Base-by-base conservation (phyloP, 2,329 filamentous ascomycete genomes). In the Aspergillus novoparasiticus region DNA sequence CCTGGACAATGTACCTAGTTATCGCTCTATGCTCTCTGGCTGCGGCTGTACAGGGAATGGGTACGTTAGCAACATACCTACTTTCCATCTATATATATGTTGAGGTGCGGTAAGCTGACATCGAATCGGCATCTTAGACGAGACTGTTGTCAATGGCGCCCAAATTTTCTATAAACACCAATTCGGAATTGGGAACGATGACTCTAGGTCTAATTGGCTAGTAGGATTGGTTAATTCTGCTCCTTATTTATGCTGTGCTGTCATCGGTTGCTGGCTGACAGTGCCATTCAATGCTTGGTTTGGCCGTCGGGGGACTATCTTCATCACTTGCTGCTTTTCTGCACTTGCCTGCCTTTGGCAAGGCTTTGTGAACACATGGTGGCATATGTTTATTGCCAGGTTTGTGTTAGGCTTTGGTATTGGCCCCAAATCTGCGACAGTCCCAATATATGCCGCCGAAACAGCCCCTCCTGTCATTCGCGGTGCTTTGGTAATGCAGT, bases 401-500 rank as follows among this genome's bases (percentile, higher is more conserved):
- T 85, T 94, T 64, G 82, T 90, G 12, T 84, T 94, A 64, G 92
- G 92, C 14, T 86, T 95, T 53, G 91, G 90, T 1, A 92, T 94
- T 80, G 91, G 91, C 28, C 84, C 89, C 19, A 93, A 93, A 73
- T 87, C 88, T 26, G 87, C 89, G 0, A 92, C 90, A 0, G 89
- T 92, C 2, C 91, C 91, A 0, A 88, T 94, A 30, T 94, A 91
- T 69, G 88, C 90, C 0, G 90, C 91, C 1, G 91, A 94, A 76
- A 91, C 87, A 62, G 86, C 88, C 0, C 90, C 90, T 0, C 87
- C 90, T 1, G 76, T 79, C 4, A 89, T 93, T 60, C 86, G 90
- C 73, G 90, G 90, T 68, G 90, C 89, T 11, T 82, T 95, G 23
- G 90, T 94, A 66, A 94, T 94, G 91, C 89, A 88, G 66, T 94